phyloP scores from a whole-genome alignment of 2,329 filamentous ascomycete species.

The Trichoderma sp. region DNA sequence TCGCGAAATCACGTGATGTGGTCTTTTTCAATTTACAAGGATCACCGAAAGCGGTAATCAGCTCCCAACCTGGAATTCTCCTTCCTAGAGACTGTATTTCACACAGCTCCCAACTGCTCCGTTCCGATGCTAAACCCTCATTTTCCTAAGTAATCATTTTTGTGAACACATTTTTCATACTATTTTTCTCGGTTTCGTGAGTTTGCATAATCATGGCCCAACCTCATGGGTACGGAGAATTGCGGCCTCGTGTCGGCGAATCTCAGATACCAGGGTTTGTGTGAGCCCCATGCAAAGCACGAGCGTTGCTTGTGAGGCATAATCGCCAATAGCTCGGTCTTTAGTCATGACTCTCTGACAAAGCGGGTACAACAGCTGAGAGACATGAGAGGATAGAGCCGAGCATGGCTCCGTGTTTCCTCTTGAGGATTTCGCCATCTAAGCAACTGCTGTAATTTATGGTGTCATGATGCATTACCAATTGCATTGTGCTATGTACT shows the following conservation, averaged over 20 bases:
- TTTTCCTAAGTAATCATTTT: background rate
- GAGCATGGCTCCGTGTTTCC: conserved; percentile 3
- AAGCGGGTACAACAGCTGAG: conserved; percentile 14
- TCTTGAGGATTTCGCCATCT: background rate
- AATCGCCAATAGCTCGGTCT: background rate
- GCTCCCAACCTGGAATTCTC: background rate
- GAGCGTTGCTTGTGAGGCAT: background rate
- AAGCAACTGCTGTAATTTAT: background rate
- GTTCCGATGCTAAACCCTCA: background rate
- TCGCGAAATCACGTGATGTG: conserved; percentile 22
- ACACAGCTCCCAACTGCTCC: background rate
- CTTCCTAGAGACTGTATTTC: background rate
- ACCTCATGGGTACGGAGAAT: conserved; percentile 6
- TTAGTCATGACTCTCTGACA: conserved; percentile 13
- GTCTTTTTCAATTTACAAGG: background rate
- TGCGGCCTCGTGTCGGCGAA: conserved; percentile 10
- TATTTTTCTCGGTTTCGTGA: background rate
- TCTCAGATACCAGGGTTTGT: conserved; percentile 1
- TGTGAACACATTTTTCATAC: rapidly evolving
- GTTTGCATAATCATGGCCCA: background rate
- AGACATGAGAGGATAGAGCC: background rate
- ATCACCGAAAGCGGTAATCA: background rate
- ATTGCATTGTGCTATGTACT: background rate
- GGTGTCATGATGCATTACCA: background rate
- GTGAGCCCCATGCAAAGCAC: background rate